phyloP scores from a whole-genome alignment of 257 asterid genomes.

The Nicotiana paniculata region DNA sequence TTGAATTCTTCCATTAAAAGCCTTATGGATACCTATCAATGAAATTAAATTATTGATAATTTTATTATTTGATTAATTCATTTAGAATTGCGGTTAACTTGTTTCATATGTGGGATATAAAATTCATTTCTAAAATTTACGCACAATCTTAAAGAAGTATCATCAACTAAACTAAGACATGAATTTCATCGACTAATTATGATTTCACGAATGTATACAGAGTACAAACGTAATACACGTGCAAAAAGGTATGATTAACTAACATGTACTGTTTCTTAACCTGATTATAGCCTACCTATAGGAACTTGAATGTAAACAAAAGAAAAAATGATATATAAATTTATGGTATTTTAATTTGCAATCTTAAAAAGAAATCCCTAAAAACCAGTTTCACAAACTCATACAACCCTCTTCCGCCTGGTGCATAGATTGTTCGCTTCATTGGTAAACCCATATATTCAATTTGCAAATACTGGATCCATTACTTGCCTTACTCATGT shows the following conservation, averaged over 20 bases:
- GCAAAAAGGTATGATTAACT: background rate
- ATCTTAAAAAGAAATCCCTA: background rate
- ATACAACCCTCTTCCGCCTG: background rate
- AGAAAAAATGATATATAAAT: no score
- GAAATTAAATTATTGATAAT: no score
- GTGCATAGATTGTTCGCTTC: background rate
- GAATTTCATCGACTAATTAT: no score
- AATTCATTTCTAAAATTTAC: no score
- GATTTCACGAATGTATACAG: no score
- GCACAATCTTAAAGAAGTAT: no score
- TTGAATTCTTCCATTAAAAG: no score
- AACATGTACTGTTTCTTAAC: background rate
- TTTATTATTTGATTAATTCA: no score
- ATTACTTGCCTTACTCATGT: background rate
- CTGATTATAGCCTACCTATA: background rate
- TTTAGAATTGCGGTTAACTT: no score
- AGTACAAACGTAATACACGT: background rate
- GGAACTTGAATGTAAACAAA: background rate
- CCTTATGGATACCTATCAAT: no score
- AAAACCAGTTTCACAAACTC: background rate
- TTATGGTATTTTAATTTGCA: background rate
- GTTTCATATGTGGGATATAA: no score
- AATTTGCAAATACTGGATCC: background rate
- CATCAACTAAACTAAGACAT: no score
- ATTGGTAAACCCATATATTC: background rate